Percentiles rank a stretch among this genome's conserved stretches.
Conservation (phyloP, 257 asterid species). For the Scutellaria baicalensis region DNA sequence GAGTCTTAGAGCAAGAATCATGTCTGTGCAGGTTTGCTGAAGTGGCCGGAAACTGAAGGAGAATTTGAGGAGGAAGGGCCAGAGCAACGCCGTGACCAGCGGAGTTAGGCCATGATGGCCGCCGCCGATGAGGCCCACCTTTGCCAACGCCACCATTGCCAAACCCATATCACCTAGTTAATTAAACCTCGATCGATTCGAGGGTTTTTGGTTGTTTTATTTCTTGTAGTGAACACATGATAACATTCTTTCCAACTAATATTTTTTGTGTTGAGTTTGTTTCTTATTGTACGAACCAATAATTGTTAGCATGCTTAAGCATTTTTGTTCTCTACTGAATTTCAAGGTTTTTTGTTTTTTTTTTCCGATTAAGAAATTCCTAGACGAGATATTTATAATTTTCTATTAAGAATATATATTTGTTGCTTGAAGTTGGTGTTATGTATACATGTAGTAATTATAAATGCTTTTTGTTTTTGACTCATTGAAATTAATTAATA, state of each 20-base stretch:
- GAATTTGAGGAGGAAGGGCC: slow-evolving; percentile 48
- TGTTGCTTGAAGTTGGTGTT: too few relatives aligned
- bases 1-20: slow-evolving; percentile 22
- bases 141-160: slow-evolving; percentile 34
- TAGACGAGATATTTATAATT: background rate
- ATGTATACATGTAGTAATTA: too few relatives aligned
- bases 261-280: background rate
- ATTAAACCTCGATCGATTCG: background rate
- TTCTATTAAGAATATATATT: background rate
- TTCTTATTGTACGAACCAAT: background rate
- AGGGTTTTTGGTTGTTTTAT: background rate
- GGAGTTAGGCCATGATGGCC: slow-evolving; percentile 24
- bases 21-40: slow-evolving; percentile 21
- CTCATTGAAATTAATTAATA: too few relatives aligned
- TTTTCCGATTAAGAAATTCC: background rate
- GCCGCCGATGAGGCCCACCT: slow-evolving; percentile 25
- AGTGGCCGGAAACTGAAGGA: slow-evolving; percentile 39
- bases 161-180: slow-evolving; percentile 21
- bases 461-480: too few relatives aligned
- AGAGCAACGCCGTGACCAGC: slow-evolving; percentile 25
- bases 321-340: background rate
- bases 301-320: background rate
- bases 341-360: background rate
- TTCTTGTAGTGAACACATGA: background rate
- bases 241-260: too few relatives aligned